Evolutionary conservation across 176 grass and related monocot genomes (phyloP).

Genomic region (Oryza rufipogon): DNA sequence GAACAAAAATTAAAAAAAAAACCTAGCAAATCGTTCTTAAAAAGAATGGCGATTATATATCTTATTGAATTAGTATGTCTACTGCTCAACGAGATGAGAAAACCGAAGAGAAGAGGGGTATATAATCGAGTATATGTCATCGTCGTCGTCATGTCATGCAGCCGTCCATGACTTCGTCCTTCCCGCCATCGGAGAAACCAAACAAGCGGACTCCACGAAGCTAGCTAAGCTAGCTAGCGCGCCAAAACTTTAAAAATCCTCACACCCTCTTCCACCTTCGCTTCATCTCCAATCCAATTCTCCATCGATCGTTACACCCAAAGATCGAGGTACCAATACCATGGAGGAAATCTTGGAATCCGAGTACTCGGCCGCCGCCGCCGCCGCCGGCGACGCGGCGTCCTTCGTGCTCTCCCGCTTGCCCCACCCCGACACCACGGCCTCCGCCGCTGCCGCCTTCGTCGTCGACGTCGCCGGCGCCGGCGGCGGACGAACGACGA

Average conservation of each 20-base stretch:
- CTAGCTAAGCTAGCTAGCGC: background rate
- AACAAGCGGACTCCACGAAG: conserved; percentile 30
- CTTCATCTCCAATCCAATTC: background rate
- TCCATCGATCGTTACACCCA: background rate
- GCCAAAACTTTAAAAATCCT: conserved; percentile 1
- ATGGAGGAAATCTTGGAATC: background rate
- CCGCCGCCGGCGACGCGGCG: conserved; percentile 31
- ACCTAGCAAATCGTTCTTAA: too few relatives aligned
- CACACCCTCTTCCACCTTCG: background rate
- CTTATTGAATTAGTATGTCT: too few relatives aligned
- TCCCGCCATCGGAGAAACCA: conserved; percentile 9
- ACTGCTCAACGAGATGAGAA: too few relatives aligned
- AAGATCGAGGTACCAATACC: too few relatives aligned
- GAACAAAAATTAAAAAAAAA: too few relatives aligned
- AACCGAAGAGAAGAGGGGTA: background rate
- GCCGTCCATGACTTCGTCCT: too few relatives aligned
- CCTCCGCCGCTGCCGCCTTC: background rate
- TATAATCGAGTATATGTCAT: background rate
- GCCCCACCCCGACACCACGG: background rate
- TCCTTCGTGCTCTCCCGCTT: conserved; percentile 49
- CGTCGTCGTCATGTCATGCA: background rate
- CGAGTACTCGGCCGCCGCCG: background rate
- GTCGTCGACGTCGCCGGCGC: conserved; percentile 40
- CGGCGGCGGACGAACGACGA: background rate
- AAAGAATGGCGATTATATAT: too few relatives aligned